These are phyloP conservation scores for Fagopyrum esculentum DNA, from an alignment of 148 eudicot species.

Conservation along the genomic window DNA sequence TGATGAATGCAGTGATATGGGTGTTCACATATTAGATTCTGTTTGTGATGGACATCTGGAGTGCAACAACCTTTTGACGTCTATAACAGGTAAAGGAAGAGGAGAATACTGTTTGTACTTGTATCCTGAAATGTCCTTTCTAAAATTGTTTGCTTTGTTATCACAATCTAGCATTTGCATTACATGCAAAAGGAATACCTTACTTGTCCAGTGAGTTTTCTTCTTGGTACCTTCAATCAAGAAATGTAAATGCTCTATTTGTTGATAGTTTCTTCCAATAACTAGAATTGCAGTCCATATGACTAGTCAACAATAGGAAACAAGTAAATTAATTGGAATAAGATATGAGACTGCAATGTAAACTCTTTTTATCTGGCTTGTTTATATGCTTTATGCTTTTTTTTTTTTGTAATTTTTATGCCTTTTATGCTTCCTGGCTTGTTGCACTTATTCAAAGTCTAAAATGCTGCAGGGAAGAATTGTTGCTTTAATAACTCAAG, in stretches of 20 bases:
- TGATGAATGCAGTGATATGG: conserved; percentile 49
- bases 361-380: not conserved
- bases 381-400: not conserved
- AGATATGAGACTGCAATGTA: not conserved
- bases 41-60: conserved; percentile 69
- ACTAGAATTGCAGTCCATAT: not conserved
- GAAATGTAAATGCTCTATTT: not conserved
- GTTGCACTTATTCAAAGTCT: not conserved
- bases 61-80: conserved; percentile 56
- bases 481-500: conserved; percentile 87
- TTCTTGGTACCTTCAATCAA: not conserved
- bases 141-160: too few species aligned
- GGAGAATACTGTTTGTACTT: not conserved
- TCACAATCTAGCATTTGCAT: too few species aligned
- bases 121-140: too few species aligned
- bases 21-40: conserved; percentile 51
- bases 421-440: not conserved
- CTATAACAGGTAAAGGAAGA: conserved; percentile 61
- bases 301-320: not conserved
- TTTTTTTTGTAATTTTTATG: conserved; percentile 4
- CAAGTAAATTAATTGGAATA: not conserved
- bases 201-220: not conserved
- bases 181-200: not conserved
- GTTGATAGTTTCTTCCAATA: not conserved
- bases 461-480: conserved; percentile 58